phyloP scores from a whole-genome alignment of 495 filamentous ascomycete species.

The Recurvomyces mirabilis region DNA sequence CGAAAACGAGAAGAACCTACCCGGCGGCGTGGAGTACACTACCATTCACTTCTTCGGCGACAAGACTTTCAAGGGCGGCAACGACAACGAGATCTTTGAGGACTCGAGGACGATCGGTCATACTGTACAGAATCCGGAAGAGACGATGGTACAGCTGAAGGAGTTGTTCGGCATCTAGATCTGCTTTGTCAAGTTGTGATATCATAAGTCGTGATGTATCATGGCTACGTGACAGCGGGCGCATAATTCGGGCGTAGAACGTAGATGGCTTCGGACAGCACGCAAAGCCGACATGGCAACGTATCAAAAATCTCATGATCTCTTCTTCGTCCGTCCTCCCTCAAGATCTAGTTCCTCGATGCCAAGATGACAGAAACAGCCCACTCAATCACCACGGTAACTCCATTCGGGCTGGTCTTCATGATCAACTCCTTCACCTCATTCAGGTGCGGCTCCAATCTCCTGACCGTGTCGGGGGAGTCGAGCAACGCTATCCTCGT shows the following conservation, averaged over 20 bases:
- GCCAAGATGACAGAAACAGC: slow-evolving; percentile 15
- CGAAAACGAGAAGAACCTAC: slow-evolving; percentile 61
- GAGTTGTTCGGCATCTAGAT: slow-evolving; percentile 47
- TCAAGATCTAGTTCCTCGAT: slow-evolving; percentile 6
- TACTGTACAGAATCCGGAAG: slow-evolving; percentile 64
- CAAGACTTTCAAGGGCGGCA: slow-evolving; percentile 79
- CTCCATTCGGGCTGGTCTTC: slow-evolving; percentile 14
- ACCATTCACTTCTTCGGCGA: slow-evolving; percentile 98
- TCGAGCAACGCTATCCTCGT: slow-evolving; percentile 10
- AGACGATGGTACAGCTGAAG: slow-evolving; percentile 66
- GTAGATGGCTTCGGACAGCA: too few species aligned
- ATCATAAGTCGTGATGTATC: too few species aligned
- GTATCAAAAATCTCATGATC: too few species aligned
- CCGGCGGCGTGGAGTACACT: slow-evolving; percentile 60
- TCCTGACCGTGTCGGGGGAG: not conserved
- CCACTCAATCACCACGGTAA: slow-evolving; percentile 15
- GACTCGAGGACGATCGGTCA: slow-evolving; percentile 78
- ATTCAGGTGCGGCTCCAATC: slow-evolving; percentile 14
- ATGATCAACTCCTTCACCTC: slow-evolving; percentile 13
- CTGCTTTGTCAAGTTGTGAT: too few species aligned
- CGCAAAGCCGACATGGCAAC: too few species aligned
- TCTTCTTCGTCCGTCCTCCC: too few species aligned
- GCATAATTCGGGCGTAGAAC: too few species aligned
- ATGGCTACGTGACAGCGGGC: too few species aligned
- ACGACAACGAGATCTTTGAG: slow-evolving; percentile 86